These are phyloP conservation scores for Xylaria palmicola DNA, from an alignment of 495 filamentous ascomycete genomes.

Conservation along the genomic window DNA sequence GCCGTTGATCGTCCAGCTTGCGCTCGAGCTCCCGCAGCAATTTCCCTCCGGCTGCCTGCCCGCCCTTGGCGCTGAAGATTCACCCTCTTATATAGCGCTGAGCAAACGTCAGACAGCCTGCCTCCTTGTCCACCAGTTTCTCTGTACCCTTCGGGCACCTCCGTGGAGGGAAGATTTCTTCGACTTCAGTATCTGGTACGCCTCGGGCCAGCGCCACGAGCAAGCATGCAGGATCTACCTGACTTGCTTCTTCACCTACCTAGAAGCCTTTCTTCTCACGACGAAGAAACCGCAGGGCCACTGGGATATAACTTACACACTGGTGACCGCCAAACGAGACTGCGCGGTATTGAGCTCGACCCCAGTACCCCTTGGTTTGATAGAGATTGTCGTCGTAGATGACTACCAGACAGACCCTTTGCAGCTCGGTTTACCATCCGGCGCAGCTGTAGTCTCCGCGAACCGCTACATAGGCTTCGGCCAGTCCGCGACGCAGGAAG, in stretches of 20 bases:
- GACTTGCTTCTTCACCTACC: conserved; percentile 16
- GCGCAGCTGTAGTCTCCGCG: conserved; percentile 22
- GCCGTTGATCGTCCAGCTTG: conserved; percentile 11
- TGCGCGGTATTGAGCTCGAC: not conserved
- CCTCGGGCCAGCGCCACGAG: conserved; percentile 19
- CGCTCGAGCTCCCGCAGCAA: not conserved
- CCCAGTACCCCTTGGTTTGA: not conserved
- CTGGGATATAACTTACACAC: not conserved
- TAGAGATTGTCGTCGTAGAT: not conserved
- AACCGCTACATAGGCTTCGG: conserved; percentile 27
- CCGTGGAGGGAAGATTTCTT: conserved; percentile 19
- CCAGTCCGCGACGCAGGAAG: conserved; percentile 31
- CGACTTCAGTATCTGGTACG: conserved; percentile 29
- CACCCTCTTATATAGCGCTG: conserved; percentile 1
- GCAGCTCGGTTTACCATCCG: conserved; percentile 16
- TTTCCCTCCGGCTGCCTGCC: conserved; percentile 12
- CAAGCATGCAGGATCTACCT: conserved; percentile 21
- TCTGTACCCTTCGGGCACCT: conserved; percentile 15
- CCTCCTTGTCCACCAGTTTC: conserved; percentile 24
- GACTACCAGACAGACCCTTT: not conserved
- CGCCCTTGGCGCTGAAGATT: not conserved
- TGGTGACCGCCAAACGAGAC: not conserved
- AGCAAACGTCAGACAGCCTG: conserved; percentile 5
- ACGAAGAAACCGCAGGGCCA: not conserved
- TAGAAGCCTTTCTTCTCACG: not conserved